phyloP scores from a whole-genome alignment of 371 early-diverging fungal genomes.

The Blastocladiella emersonii region DNA sequence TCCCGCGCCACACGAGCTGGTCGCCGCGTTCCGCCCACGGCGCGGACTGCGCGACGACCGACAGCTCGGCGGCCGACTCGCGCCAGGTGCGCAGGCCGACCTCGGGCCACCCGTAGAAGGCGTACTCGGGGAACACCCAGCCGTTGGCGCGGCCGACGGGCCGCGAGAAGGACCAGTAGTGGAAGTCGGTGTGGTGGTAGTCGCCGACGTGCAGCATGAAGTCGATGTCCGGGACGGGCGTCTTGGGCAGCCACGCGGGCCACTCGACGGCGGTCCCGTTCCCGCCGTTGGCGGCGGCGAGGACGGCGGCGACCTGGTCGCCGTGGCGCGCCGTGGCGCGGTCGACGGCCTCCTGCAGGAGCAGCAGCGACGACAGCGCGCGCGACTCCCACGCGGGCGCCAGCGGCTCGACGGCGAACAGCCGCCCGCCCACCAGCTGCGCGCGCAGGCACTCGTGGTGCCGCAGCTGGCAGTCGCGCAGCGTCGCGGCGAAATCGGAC shows the following conservation, averaged over 20 bases:
- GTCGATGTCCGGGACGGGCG: not conserved
- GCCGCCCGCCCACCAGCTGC: not conserved
- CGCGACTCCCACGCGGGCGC: not conserved
- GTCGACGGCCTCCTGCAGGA: not conserved
- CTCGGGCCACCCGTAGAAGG: not conserved
- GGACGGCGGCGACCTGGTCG: not conserved
- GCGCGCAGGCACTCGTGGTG: not conserved
- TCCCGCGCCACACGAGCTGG: not conserved
- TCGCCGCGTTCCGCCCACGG: not conserved
- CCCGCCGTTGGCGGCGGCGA: not conserved
- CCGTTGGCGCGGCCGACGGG: not conserved
- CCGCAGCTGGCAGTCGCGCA: not conserved
- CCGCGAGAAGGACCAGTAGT: not conserved
- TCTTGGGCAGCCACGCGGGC: not conserved
- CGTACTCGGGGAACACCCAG: not conserved
- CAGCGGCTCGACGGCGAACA: not conserved
- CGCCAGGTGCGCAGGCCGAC: not conserved
- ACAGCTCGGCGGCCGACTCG: not conserved
- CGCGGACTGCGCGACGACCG: not conserved
- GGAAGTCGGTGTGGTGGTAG: constrained; percentile 1
- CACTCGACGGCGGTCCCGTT: not conserved
- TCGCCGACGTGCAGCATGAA: not conserved
- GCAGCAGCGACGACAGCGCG: not conserved
- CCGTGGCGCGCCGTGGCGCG: not conserved
- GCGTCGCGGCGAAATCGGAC: not conserved